Conservation (phyloP, 1,139 yeast species). For the Candida anutae region DNA sequence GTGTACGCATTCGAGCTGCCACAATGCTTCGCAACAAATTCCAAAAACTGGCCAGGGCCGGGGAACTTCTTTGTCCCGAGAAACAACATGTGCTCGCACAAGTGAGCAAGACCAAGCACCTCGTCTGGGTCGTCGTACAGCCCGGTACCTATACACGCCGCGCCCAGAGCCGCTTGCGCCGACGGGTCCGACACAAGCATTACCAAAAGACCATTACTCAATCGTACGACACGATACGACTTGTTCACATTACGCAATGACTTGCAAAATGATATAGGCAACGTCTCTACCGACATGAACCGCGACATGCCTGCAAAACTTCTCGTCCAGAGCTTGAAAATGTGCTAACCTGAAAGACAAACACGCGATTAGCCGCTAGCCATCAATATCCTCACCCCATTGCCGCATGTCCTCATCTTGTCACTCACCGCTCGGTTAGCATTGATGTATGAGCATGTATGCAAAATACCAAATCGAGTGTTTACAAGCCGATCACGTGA, state of each 20-base stretch:
- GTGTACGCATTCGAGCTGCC: slow-evolving; percentile 63
- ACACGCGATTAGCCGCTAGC: too few relatives aligned
- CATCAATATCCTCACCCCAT: too few relatives aligned
- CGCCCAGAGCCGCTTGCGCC: slow-evolving; percentile 34
- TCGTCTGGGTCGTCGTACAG: slow-evolving; percentile 53
- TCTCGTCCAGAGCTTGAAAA: too few relatives aligned
- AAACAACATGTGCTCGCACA: slow-evolving; percentile 64
- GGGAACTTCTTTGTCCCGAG: slow-evolving; percentile 53
- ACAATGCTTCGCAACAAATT: slow-evolving; percentile 35
- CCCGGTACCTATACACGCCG: slow-evolving; percentile 52
- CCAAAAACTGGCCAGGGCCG: slow-evolving; percentile 36
- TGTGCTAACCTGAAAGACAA: too few relatives aligned
- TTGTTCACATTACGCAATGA: slow-evolving; percentile 28
- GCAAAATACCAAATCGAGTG: too few relatives aligned
- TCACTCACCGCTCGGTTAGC: too few relatives aligned
- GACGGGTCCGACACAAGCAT: slow-evolving; percentile 54
- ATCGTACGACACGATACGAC: slow-evolving; percentile 33
- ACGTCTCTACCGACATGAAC: slow-evolving; percentile 7
- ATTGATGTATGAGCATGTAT: too few relatives aligned
- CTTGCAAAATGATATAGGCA: slow-evolving; percentile 16
- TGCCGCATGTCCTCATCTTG: too few relatives aligned
- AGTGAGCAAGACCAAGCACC: slow-evolving; percentile 59
- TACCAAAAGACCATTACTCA: slow-evolving; percentile 46
- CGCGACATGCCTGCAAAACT: too few relatives aligned
- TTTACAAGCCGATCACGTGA: too few relatives aligned